Conservation (phyloP, 352 stramenopile species). For the Phytophthora pseudosyringae region DNA sequence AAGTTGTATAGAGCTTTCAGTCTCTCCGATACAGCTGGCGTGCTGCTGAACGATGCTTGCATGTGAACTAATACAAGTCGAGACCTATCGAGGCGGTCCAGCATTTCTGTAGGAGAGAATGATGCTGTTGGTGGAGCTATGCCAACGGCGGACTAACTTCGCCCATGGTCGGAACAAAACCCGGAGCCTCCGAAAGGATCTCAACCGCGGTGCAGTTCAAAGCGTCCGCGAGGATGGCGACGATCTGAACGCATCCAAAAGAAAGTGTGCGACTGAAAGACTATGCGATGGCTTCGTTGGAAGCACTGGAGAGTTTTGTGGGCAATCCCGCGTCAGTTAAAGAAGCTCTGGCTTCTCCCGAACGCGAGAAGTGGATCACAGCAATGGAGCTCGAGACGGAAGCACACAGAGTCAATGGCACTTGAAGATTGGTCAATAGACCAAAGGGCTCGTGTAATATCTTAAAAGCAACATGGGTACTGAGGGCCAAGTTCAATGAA, state of each 20-base stretch:
- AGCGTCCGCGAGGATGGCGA: not conserved
- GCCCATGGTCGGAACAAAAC: not conserved
- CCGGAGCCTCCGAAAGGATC: no score
- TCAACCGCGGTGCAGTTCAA: not conserved
- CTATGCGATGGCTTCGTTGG: slow-evolving; percentile 1
- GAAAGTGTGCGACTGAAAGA: not conserved
- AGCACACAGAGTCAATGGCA: slow-evolving; percentile 1
- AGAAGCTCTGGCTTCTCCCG: not conserved
- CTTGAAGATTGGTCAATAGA: slow-evolving; percentile 3
- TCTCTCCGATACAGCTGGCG: no score
- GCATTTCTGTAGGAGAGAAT: no score
- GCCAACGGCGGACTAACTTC: not conserved
- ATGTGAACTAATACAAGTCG: no score
- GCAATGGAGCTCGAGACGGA: slow-evolving; percentile 1
- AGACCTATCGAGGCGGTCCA: no score
- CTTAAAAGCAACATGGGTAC: not conserved
- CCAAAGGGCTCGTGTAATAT: not conserved
- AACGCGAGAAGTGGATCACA: not conserved
- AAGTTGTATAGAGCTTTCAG: no score
- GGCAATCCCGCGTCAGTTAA: slow-evolving; percentile 7
- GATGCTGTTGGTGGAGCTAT: not conserved
- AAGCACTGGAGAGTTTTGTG: not conserved
- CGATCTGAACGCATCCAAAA: not conserved
- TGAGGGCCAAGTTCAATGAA: not conserved
- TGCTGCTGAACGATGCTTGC: no score